These are phyloP conservation scores for Candida koratica DNA, from an alignment of 805 yeast species.

Conservation along the genomic window DNA sequence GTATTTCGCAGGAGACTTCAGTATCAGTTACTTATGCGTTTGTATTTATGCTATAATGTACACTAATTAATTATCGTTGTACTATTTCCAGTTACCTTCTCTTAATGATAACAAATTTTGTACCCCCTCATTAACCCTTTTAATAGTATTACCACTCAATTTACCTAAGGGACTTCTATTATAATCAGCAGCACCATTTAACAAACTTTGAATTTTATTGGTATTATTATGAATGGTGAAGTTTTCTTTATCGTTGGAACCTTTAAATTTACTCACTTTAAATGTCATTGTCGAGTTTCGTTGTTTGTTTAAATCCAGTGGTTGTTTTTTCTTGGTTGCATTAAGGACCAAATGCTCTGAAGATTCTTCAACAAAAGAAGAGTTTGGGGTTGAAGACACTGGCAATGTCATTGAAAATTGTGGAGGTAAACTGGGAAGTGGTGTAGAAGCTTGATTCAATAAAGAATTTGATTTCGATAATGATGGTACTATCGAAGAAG, in stretches of 20 bases:
- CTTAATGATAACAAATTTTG: constrained; percentile 39
- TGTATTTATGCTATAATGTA: constrained; percentile 4
- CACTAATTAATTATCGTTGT: background rate
- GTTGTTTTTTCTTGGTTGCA: constrained; percentile 35
- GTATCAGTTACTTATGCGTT: constrained; percentile 1
- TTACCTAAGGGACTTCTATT: constrained; percentile 28
- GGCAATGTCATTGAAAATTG: constrained; percentile 2
- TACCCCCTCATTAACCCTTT: constrained; percentile 27
- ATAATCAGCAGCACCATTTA: constrained; percentile 16
- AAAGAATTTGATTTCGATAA: constrained; percentile 6
- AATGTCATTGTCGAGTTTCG: constrained; percentile 33
- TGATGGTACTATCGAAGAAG: constrained; percentile 8
- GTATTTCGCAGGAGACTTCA: no score
- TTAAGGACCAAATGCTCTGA: constrained; percentile 12
- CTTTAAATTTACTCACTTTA: constrained; percentile 27
- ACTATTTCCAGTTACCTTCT: constrained; percentile 30
- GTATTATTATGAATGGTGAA: constrained; percentile 10
- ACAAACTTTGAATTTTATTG: constrained; percentile 18
- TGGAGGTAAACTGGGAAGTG: background rate
- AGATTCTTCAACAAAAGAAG: constrained; percentile 17
- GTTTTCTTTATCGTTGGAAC: constrained; percentile 19
- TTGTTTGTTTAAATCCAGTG: constrained; percentile 25
- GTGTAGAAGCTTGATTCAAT: constrained; percentile 8
- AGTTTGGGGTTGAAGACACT: constrained; percentile 15
- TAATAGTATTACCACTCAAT: constrained; percentile 17